Conservation (phyloP, 2,329 filamentous ascomycete genomes). For the Aspergillus brasiliensis region DNA sequence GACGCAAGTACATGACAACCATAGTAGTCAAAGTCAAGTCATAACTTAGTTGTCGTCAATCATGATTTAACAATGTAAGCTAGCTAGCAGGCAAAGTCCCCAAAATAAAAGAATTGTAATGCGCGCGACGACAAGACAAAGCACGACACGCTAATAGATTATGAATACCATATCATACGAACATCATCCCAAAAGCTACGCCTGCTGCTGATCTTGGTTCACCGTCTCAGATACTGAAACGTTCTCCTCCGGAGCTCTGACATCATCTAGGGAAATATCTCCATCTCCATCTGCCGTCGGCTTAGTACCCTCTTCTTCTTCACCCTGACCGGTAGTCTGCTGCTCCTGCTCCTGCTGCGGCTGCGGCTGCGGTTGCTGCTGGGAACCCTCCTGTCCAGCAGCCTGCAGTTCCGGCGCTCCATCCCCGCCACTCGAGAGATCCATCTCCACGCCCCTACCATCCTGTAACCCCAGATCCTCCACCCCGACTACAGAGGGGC, state of each 20-base stretch:
- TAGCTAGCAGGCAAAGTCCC: neutral
- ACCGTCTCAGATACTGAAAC: conserved; percentile 9
- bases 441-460: conserved; percentile 49
- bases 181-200: neutral
- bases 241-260: conserved; percentile 21
- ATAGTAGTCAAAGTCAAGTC: neutral
- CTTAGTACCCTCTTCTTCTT: conserved; percentile 2
- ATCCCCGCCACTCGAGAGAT: conserved; percentile 28
- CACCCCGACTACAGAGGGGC: conserved; percentile 80
- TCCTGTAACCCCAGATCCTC: conserved; percentile 81
- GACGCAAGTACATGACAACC: neutral
- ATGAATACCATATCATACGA: neutral
- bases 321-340: neutral
- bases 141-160: neutral
- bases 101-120: neutral
- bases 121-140: neutral
- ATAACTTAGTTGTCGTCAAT: neutral
- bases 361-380: neutral
- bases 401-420: conserved; percentile 10
- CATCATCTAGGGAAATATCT: conserved; percentile 43
- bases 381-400: neutral
- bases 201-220: conserved; percentile 1
- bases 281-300: conserved; percentile 30
- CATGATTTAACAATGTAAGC: neutral
- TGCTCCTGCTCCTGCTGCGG: too few relatives aligned